Evolutionary conservation across 2,329 filamentous ascomycete genomes (phyloP), one percentile per base, ranked within the genome.

Genomic region (Paecilomyces dactylethromorphus): DNA sequence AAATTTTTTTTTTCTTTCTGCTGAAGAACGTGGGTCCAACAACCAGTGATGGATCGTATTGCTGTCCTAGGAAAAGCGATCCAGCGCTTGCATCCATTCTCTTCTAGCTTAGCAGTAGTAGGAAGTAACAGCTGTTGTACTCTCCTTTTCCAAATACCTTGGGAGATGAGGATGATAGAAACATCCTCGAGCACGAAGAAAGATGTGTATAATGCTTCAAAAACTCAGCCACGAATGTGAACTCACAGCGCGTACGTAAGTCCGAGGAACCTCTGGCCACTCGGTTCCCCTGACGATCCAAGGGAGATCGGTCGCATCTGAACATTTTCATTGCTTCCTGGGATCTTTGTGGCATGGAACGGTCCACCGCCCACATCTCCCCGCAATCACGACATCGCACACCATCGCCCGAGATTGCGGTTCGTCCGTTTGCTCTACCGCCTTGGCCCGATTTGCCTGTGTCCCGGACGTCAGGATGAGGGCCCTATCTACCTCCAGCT

Each of bases 361-460:
- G 39, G 5, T 45, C 39, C 39, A 45, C 15, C 15, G 39, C 39
- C 15, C n/a, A 45, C 39, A 15, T 45, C 39, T 50, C 58, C 58
- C 58, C 53, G 57, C 58, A 59, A 59, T 59, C 58, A 59, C 58
- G 50, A 35, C 58, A 59, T 59, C 58, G 58, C 55, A 57, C 58
- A 55, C 56, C 58, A 59, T 59, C 51, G 55, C 55, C 58, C 51
- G 55, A 26, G 56, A 53, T 59, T 33, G 45, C 54, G 54, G 22
- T 45, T 32, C 45, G 49, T 32, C 24, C 31, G 49, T 59, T 33
- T 33, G 57, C 10, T n/a, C 18, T 45, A 45, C 39, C 39, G 39
- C 39, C 39, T 45, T n/a, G 3, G n/a, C 39, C 39, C 15, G n/a
- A 45, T 56, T 59, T 56, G 31, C 51, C 26, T 22, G n/a, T 22